phyloP scores from a whole-genome alignment of 805 yeast genomes.

The Babjeviella inositovora region DNA sequence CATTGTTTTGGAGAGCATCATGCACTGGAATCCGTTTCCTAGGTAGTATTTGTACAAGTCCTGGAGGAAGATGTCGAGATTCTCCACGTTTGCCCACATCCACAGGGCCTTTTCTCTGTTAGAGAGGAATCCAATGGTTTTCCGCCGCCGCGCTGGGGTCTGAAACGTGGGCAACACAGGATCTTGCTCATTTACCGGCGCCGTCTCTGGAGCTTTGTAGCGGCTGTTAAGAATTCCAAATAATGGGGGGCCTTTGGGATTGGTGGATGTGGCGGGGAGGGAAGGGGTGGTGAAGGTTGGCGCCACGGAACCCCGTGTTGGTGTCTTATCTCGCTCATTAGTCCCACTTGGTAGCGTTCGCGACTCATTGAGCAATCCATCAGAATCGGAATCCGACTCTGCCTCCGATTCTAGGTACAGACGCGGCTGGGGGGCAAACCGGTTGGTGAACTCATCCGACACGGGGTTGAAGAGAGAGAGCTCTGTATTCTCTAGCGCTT shows the following conservation, averaged over 20 bases:
- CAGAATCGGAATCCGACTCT: conserved; percentile 1
- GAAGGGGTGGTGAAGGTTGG: neutral
- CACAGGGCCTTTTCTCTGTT: conserved; percentile 68
- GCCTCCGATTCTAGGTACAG: neutral
- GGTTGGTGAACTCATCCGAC: neutral
- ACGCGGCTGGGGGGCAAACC: neutral
- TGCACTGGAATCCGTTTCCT: conserved; percentile 74
- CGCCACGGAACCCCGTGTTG: neutral
- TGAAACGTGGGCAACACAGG: neutral
- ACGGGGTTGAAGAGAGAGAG: neutral
- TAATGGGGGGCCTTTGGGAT: neutral
- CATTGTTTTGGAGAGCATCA: conserved; percentile 45
- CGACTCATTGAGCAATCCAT: neutral
- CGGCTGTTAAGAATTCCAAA: too few species aligned
- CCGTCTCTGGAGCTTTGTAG: too few species aligned
- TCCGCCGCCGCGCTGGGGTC: conserved; percentile 1
- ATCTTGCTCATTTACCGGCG: too few species aligned
- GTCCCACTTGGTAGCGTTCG: neutral
- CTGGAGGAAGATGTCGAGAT: conserved; percentile 71
- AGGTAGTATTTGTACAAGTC: conserved; percentile 75
- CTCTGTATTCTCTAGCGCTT: neutral
- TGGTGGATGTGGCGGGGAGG: neutral
- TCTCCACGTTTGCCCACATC: conserved; percentile 94
- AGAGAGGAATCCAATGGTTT: conserved; percentile 12
- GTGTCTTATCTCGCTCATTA: neutral